phyloP scores from a whole-genome alignment of 345 rosid species.

The Sisymbrium irio region DNA sequence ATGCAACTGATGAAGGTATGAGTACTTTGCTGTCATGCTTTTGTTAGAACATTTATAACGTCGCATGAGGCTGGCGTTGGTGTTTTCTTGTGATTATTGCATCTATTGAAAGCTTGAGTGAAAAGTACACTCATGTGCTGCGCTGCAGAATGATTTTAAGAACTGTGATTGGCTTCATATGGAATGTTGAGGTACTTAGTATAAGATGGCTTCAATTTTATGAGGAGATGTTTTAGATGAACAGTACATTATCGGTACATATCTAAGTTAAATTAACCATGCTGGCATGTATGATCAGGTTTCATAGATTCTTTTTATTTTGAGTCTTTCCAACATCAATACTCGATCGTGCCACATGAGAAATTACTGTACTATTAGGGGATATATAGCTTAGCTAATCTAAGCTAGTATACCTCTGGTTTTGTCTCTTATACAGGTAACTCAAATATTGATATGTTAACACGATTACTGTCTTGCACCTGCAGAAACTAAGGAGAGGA shows the following conservation, averaged over 20 bases:
- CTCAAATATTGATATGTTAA: not conserved
- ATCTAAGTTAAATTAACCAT: too few species aligned
- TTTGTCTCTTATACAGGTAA: not conserved
- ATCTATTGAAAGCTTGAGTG: not conserved
- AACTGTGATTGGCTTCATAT: not conserved
- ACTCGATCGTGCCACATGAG: too few species aligned
- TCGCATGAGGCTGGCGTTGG: not conserved
- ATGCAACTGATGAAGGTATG: constrained; percentile 64
- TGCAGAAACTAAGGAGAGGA: constrained; percentile 67
- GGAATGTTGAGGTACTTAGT: not conserved
- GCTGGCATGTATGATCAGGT: too few species aligned
- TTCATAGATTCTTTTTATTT: too few species aligned
- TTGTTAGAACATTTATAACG: not conserved
- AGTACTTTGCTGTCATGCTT: not conserved
- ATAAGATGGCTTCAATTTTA: not conserved
- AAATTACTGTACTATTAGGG: not conserved
- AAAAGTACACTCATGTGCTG: not conserved
- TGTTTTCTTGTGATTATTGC: not conserved
- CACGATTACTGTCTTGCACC: not conserved
- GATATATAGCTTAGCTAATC: not conserved
- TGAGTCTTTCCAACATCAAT: too few species aligned
- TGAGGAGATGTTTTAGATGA: too few species aligned
- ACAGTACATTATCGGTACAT: too few species aligned
- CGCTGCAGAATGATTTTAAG: not conserved
- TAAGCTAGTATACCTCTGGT: not conserved